Conservation (phyloP, 805 yeast species). For the Clavispora santaluciae region DNA sequence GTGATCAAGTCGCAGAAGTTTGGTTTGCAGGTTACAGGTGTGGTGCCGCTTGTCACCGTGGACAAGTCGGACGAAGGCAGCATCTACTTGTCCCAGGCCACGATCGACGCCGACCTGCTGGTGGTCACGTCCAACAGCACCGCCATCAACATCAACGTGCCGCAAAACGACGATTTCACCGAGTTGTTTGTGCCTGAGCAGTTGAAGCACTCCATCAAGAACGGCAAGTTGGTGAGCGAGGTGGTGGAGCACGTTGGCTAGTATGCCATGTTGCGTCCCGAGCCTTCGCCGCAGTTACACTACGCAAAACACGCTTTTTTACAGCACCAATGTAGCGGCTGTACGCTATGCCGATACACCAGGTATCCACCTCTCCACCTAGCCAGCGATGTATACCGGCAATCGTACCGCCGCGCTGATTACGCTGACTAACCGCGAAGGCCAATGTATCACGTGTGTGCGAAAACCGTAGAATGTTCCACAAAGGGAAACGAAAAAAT, state of each 20-base stretch:
- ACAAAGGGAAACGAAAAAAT: constrained; percentile 14
- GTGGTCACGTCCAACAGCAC: constrained; percentile 83
- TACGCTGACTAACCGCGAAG: not conserved
- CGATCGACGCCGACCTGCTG: constrained; percentile 60
- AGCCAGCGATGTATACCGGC: no score
- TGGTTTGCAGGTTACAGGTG: constrained; percentile 82
- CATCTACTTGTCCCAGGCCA: constrained; percentile 67
- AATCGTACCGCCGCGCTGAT: no score
- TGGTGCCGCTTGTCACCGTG: constrained; percentile 74
- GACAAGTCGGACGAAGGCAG: constrained; percentile 88
- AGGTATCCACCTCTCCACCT: no score
- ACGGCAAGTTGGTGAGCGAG: constrained; percentile 59
- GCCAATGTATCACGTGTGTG: constrained; percentile 16
- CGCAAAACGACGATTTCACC: constrained; percentile 67
- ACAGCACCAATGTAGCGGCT: no score
- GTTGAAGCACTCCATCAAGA: constrained; percentile 62
- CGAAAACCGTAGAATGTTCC: constrained; percentile 18
- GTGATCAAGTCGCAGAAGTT: constrained; percentile 75
- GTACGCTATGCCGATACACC: no score
- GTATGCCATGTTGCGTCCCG: no score
- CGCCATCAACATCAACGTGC: constrained; percentile 79
- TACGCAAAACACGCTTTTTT: no score
- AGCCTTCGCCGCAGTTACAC: no score
- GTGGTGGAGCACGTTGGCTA: constrained; percentile 78
- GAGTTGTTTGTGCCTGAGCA: constrained; percentile 93